Evolutionary conservation across 2,329 filamentous ascomycete genomes (phyloP), one percentile per base, ranked within the genome.

Genomic region (Emmonsia crescens): DNA sequence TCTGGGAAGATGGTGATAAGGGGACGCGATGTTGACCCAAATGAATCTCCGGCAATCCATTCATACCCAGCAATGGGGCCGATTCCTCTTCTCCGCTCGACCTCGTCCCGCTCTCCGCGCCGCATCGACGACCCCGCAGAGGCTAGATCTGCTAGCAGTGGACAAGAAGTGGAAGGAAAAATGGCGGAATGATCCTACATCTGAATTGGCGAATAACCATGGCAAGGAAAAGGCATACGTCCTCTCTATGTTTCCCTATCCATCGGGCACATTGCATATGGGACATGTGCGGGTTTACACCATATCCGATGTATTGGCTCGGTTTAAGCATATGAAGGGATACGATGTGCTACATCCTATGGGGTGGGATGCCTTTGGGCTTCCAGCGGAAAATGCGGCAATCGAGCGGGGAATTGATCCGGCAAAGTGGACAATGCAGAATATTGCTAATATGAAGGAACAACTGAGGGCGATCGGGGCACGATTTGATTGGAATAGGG

Each of bases 161-260:
- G 80, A 82, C 65, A 69, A 70, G 33, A 84, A 84, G 77, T 85
- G 82, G 82, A 80, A 81, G 67, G 67, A 71, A 57, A 76, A 71
- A 74, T 83, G 81, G 81, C 71, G 70, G 59, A 56, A 60, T 44
- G 46, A 59, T 12, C 59, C 61, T 5, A 42, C 51, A 44, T 62
- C 61, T 38, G 51, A 54, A 49, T 40, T 57, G 57, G 21, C 12
- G n/a, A 42, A 54, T 24, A 33, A 61, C 29, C 59, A 54, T 24
- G 57, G 60, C 60, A 60, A 61, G 66, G 72, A 71, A 21, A 80
- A 78, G 63, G 77, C 76, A 33, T 96, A 93, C 72, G 84, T 96
- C 64, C 79, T 96, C 60, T 87, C 91, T 66, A 96, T 96, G 91
- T 96, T 96, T 71, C 91, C 91, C 0, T 96, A 96, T 72, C 91